phyloP scores from a whole-genome alignment of 2,329 filamentous ascomycete genomes.

The Ophiostoma pallidulum region DNA sequence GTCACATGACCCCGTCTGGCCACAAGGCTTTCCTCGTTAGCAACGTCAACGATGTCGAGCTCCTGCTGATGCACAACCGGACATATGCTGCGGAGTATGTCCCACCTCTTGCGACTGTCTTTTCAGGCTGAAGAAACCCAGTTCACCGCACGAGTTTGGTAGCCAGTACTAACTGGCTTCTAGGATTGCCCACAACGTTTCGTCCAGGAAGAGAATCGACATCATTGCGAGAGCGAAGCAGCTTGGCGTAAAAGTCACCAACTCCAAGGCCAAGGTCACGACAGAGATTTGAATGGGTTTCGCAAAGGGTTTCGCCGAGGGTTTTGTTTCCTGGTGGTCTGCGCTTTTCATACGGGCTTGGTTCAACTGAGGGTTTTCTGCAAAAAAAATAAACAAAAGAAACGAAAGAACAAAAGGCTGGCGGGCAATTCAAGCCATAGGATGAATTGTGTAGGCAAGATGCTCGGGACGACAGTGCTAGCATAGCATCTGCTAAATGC shows the following conservation, averaged over 20 bases:
- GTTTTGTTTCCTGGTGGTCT: constrained; percentile 8
- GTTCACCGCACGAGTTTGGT: not conserved
- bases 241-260: constrained; percentile 98
- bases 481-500: too few relatives aligned
- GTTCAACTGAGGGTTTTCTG: constrained; percentile 7
- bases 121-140: too few relatives aligned
- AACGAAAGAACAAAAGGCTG: constrained; percentile 1
- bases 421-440: constrained; percentile 3
- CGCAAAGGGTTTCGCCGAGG: too few relatives aligned
- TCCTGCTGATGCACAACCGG: constrained; percentile 99
- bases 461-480: too few relatives aligned
- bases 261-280: constrained; percentile 97
- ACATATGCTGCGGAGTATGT: constrained; percentile 97
- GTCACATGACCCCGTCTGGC: constrained; percentile 96
- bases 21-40: constrained; percentile 99
- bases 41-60: constrained; percentile 92
- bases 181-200: constrained; percentile 97
- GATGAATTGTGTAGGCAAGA: not conserved
- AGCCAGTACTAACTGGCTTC: constrained; percentile 26
- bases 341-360: constrained; percentile 14
- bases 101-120: not conserved
- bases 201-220: constrained; percentile 96
- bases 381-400: constrained; percentile 2
- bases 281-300: constrained; percentile 63
- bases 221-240: constrained; percentile 97